phyloP scores from a whole-genome alignment of 176 grass and related monocot genomes.

The Metroxylon sagu region DNA sequence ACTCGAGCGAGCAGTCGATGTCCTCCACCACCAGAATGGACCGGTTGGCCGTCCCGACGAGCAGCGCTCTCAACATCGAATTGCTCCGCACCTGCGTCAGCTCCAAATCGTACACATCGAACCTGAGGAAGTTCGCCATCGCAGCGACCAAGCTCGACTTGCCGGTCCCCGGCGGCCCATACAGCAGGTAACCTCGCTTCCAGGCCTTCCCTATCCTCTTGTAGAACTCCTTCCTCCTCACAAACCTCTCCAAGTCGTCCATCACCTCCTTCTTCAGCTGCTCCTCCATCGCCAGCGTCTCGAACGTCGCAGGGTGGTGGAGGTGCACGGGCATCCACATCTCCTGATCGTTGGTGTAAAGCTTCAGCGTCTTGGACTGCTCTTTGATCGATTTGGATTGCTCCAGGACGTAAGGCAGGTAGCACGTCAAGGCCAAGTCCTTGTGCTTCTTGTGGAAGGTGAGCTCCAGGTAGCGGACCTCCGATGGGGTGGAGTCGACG shows the following conservation, averaged over 20 bases:
- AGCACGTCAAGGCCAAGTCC: constrained; percentile 24
- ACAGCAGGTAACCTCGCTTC: constrained; percentile 81
- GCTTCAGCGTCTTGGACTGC: constrained; percentile 1
- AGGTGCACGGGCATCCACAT: constrained; percentile 52
- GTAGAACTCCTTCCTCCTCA: constrained; percentile 82
- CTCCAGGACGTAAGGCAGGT: constrained; percentile 19
- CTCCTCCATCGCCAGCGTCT: constrained; percentile 61
- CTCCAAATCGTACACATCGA: constrained; percentile 80
- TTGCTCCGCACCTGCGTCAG: constrained; percentile 55
- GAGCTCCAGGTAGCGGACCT: not conserved
- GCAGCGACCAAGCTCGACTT: constrained; percentile 94
- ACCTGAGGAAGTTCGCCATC: constrained; percentile 78
- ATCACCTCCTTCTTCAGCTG: constrained; percentile 48
- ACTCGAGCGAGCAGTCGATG: constrained; percentile 54
- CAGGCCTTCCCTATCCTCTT: constrained; percentile 74
- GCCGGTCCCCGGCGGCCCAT: constrained; percentile 82
- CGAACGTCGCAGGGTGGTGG: constrained; percentile 73
- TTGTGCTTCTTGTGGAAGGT: constrained; percentile 40
- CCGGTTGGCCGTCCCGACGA: constrained; percentile 42
- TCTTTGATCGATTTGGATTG: not conserved
- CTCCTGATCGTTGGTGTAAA: constrained; percentile 15
- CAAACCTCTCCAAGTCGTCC: constrained; percentile 54
- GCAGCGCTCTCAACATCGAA: constrained; percentile 42
- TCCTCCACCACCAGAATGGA: constrained; percentile 90
- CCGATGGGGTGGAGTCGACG: not conserved